phyloP scores from a whole-genome alignment of 257 asterid species.

The Voacanga thouarsii region DNA sequence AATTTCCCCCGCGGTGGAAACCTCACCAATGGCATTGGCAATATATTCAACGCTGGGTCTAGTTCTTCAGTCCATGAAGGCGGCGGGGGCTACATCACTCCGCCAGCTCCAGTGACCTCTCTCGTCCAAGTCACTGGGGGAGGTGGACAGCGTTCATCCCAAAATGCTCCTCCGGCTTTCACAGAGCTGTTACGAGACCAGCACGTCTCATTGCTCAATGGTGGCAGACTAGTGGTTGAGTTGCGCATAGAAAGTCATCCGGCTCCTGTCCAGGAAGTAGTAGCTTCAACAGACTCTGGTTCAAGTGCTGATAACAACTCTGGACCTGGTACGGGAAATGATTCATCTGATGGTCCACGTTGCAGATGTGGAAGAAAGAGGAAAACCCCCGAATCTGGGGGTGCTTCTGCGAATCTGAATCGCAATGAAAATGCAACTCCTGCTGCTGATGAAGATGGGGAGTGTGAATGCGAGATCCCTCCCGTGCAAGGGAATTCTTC shows the following conservation, averaged over 20 bases:
- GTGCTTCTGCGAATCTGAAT: background rate
- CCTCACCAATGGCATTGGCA: background rate
- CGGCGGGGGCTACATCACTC: background rate
- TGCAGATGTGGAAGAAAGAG: background rate
- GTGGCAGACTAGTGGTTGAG: background rate
- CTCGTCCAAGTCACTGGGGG: background rate
- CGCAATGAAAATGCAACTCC: background rate
- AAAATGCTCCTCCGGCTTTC: background rate
- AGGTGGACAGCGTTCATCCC: background rate
- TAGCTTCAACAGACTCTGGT: background rate
- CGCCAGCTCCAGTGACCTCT: background rate
- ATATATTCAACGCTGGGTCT: background rate
- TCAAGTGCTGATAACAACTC: background rate
- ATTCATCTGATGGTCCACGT: background rate
- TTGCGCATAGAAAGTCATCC: background rate
- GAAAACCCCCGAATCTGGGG: background rate
- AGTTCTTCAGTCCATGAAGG: background rate
- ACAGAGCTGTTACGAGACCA: background rate
- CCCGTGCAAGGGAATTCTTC: background rate
- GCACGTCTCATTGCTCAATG: background rate
- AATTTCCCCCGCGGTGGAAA: background rate
- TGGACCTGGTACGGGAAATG: background rate
- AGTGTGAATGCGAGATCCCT: background rate
- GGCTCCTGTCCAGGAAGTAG: background rate
- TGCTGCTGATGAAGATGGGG: background rate